phyloP scores from a whole-genome alignment of 176 grass and related monocot species.

The Zoysia japonica region DNA sequence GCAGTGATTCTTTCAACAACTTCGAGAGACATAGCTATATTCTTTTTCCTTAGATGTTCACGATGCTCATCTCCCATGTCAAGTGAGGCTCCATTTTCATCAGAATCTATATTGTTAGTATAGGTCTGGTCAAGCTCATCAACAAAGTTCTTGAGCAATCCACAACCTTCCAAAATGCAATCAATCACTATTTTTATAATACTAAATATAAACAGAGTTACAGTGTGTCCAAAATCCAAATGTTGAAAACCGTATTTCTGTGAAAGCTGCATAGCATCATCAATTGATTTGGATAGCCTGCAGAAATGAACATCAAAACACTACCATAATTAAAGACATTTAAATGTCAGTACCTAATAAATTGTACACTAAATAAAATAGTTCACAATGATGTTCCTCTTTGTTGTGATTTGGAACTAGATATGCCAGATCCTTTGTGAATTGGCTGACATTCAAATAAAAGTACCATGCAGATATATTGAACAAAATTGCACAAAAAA shows the following conservation, averaged over 20 bases:
- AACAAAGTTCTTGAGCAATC: conserved; percentile 31
- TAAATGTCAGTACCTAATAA: background rate
- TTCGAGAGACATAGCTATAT: conserved; percentile 62
- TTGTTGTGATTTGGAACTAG: background rate
- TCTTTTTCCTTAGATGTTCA: conserved; percentile 56
- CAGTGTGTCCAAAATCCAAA: conserved; percentile 70
- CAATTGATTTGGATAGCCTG: conserved; percentile 72
- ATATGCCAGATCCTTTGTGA: background rate
- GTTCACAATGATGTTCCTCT: background rate
- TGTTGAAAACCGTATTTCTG: conserved; percentile 54
- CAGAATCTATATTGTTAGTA: conserved; percentile 34
- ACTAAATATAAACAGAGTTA: conserved; percentile 62
- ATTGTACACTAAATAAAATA: background rate
- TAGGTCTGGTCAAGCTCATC: conserved; percentile 43
- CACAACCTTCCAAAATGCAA: conserved; percentile 63
- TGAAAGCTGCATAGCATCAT: conserved; percentile 76
- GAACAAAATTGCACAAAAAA: background rate
- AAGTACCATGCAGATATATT: background rate
- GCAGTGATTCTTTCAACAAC: conserved; percentile 71
- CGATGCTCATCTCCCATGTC: conserved; percentile 46
- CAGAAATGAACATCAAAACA: conserved; percentile 27
- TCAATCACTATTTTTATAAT: conserved; percentile 60
- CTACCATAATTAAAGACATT: conserved; percentile 26
- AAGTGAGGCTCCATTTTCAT: conserved; percentile 40
- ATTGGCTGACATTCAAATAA: background rate